Evolutionary conservation across 2,329 filamentous ascomycete genomes (phyloP).

Genomic region (Chaetomium olivaceum): DNA sequence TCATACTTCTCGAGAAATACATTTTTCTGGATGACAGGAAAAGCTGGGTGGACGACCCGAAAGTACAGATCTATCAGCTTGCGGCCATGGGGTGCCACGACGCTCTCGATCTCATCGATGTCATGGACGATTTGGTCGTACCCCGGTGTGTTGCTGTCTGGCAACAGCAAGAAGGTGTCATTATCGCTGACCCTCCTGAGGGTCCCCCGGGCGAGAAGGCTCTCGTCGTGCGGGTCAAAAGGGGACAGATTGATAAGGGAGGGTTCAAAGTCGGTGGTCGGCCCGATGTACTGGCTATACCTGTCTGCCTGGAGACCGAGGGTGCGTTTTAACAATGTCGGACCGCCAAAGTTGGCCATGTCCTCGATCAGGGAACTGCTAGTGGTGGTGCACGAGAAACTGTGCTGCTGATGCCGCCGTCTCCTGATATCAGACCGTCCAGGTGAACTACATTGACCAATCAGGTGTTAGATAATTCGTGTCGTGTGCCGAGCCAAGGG

Average conservation of each 20-base stretch:
- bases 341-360: constrained; percentile 69
- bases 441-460: constrained; percentile 57
- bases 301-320: constrained; percentile 76
- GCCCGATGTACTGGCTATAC: constrained; percentile 80
- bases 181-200: constrained; percentile 74
- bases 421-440: constrained; percentile 56
- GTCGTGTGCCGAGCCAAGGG: constrained; percentile 29
- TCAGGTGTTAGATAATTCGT: constrained; percentile 48
- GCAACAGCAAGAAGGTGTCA: constrained; percentile 79
- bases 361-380: constrained; percentile 67
- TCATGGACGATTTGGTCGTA: constrained; percentile 70
- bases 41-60: constrained; percentile 74
- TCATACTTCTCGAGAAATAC: constrained; percentile 79
- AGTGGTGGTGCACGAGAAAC: constrained; percentile 61
- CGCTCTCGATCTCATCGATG: constrained; percentile 67
- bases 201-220: constrained; percentile 66
- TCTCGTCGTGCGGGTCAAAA: constrained; percentile 81
- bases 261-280: constrained; percentile 80
- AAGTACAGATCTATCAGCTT: constrained; percentile 81
- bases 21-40: constrained; percentile 79
- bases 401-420: constrained; percentile 56
- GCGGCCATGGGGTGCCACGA: constrained; percentile 76
- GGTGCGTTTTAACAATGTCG: constrained; percentile 66
- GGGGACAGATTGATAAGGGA: constrained; percentile 78
- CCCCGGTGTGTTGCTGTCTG: constrained; percentile 70